Evolutionary conservation across 768 basidiomycete genomes (phyloP), one percentile per base, ranked within the genome.

Genomic region (Cystofilobasidium ferigula): DNA sequence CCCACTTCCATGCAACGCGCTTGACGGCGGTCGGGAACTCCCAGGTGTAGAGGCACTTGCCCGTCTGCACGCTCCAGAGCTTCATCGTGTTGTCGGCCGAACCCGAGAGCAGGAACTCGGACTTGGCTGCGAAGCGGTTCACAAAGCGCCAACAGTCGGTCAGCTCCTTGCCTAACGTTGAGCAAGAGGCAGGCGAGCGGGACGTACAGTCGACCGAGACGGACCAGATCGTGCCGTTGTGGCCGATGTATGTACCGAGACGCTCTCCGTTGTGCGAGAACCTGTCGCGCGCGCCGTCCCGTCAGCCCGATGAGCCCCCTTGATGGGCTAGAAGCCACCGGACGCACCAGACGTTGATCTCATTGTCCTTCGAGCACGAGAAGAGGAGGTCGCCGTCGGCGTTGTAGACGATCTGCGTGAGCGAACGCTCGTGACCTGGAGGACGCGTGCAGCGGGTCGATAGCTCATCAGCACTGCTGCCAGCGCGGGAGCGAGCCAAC

Each of bases 11-110:
- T 9, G 85, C 83, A 28, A 98, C 94, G 53, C 94, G 82, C 81
- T 97, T 98, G 71, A 99, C 89, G 6, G 95, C 95, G 0, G 94
- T 98, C 40, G 89, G 88, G 81, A 95, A 97, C 76, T 98, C 94
- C 95, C 95, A 99, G 3, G 83, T 86, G 75, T 85, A 89, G 53
- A 99, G 80, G 73, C 89, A 92, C 78, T 95, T 90, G 66, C 94
- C 95, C 5, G 86, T 87, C 58, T 83, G 78, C 35, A 97, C 88
- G 54, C 82, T 81, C 95, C 94, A 99, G 12, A 99, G 80, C 69
- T 86, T 84, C 76, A 99, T 82, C 47, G 84, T 82, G 76, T 97
- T 99, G 77, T 99, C 94, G 20, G 95, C 94, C 2, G 93, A 84
- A 13, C 94, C 94, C 8, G 93, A 87, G 28, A 97, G 81, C 72